Conservation (phyloP, 1,284 basidiomycete species). For the Xerocomus amazonicus region DNA sequence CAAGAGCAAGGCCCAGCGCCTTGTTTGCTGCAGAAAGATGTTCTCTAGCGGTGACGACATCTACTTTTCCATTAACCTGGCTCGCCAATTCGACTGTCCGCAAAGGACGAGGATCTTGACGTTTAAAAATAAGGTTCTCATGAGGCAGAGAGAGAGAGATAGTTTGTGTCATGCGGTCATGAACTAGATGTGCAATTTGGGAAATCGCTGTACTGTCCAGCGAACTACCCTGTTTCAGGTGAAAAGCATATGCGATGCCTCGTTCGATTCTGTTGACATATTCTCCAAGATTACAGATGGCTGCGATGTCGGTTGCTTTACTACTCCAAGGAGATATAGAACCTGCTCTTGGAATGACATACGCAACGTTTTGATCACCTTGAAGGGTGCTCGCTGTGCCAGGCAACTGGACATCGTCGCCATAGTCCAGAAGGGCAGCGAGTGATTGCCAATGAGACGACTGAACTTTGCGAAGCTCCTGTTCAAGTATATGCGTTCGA, state of each 20-base stretch:
- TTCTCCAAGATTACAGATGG: constrained; percentile 74
- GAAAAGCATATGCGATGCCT: constrained; percentile 73
- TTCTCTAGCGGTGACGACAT: constrained; percentile 41
- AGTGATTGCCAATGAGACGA: constrained; percentile 58
- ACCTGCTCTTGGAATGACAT: constrained; percentile 75
- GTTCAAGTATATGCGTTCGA: constrained; percentile 44
- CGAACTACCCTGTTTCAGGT: constrained; percentile 38
- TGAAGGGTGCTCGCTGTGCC: constrained; percentile 44
- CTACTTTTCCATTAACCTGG: constrained; percentile 27
- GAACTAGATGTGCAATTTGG: constrained; percentile 64
- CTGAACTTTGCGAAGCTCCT: constrained; percentile 43
- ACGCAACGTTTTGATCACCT: constrained; percentile 49
- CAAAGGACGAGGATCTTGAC: constrained; percentile 66
- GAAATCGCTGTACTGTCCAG: constrained; percentile 45
- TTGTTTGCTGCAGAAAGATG: constrained; percentile 79
- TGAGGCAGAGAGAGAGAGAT: constrained; percentile 59
- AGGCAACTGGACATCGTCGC: constrained; percentile 65
- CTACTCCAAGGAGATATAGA: constrained; percentile 95
- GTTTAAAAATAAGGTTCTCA: constrained; percentile 66
- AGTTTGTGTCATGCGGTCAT: constrained; percentile 96
- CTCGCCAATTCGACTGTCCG: constrained; percentile 62
- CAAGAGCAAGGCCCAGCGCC: constrained; percentile 87
- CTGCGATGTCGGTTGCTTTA: constrained; percentile 96
- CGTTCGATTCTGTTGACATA: constrained; percentile 82
- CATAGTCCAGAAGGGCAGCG: constrained; percentile 81